phyloP scores from a whole-genome alignment of 2,329 filamentous ascomycete genomes.

The Fusarium globosum region DNA sequence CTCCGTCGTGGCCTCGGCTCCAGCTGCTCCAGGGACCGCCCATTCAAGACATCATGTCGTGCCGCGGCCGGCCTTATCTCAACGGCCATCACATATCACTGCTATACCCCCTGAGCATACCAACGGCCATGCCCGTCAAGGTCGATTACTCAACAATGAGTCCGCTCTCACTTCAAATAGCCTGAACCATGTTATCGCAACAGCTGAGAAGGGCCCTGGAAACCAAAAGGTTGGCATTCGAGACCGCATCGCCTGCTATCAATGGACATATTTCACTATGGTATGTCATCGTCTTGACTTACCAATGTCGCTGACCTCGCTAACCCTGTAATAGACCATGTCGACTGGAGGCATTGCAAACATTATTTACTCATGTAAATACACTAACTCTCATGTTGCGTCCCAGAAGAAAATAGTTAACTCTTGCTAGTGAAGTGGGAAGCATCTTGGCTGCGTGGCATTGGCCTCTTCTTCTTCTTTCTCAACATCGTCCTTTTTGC shows the following conservation, averaged over 20 bases:
- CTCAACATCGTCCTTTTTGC: conserved; percentile 73
- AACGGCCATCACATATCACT: conserved; percentile 34
- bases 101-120: conserved; percentile 14
- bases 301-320: background rate
- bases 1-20: conserved; percentile 21
- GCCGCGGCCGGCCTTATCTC: conserved; percentile 27
- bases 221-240: conserved; percentile 56
- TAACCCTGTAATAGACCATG: conserved; percentile 49
- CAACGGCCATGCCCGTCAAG: background rate
- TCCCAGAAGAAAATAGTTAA: background rate
- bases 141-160: conserved; percentile 19
- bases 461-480: conserved; percentile 71
- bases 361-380: conserved; percentile 56
- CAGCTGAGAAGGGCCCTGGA: conserved; percentile 41
- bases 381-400: background rate
- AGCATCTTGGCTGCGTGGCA: conserved; percentile 65
- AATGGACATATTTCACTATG: conserved; percentile 83
- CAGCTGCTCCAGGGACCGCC: background rate
- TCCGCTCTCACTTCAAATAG: conserved; percentile 33
- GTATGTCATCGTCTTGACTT: conserved; percentile 3
- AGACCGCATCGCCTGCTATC: conserved; percentile 63
- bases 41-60: background rate
- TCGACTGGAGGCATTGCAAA: conserved; percentile 68
- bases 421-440: conserved; percentile 41
- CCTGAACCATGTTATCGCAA: conserved; percentile 51